A percentile compares a stretch with the other conserved stretches of the same genome.
Evolutionary conservation across 1,284 basidiomycete genomes (phyloP).

Genomic region (Tilletia setariae): DNA sequence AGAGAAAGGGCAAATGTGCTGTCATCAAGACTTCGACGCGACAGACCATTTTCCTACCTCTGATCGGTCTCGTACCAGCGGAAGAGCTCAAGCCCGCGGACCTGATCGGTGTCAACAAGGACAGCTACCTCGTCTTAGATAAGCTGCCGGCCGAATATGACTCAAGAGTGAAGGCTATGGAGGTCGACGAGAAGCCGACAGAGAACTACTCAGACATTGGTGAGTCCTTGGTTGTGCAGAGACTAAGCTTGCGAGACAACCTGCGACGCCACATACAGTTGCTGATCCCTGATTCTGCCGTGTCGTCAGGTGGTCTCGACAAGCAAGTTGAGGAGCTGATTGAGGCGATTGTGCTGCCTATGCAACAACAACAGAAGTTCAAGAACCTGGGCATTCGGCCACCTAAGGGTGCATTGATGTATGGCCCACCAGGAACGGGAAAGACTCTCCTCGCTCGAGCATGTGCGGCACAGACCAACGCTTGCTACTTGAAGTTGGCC

Average conservation of each 20-base stretch:
- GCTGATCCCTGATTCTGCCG: not conserved
- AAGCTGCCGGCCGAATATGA: constrained; percentile 75
- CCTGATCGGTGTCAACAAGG: constrained; percentile 98
- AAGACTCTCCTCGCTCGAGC: constrained; percentile 95
- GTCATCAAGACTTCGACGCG: constrained; percentile 98
- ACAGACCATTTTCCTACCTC: constrained; percentile 90
- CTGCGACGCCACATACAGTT: not conserved
- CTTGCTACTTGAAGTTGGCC: constrained; percentile 75
- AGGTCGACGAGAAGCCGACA: constrained; percentile 78
- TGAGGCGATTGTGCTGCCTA: constrained; percentile 74
- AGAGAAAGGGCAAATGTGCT: constrained; percentile 93
- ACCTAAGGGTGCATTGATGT: constrained; percentile 76
- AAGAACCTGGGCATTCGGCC: constrained; percentile 76
- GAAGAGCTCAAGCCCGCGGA: constrained; percentile 85
- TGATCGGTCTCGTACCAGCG: constrained; percentile 92
- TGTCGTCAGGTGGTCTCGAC: constrained; percentile 62
- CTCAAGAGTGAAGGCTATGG: constrained; percentile 82
- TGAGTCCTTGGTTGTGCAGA: not conserved
- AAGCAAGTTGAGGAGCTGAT: constrained; percentile 79
- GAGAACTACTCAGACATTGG: constrained; percentile 77
- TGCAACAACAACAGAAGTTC: constrained; percentile 78
- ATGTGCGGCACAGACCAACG: constrained; percentile 76
- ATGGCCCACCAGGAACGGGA: constrained; percentile 81
- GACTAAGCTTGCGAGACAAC: not conserved
- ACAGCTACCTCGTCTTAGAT: constrained; percentile 96